These are phyloP conservation scores for Teunomyces tritomae DNA, from an alignment of 805 yeast species.

Conservation along the genomic window DNA sequence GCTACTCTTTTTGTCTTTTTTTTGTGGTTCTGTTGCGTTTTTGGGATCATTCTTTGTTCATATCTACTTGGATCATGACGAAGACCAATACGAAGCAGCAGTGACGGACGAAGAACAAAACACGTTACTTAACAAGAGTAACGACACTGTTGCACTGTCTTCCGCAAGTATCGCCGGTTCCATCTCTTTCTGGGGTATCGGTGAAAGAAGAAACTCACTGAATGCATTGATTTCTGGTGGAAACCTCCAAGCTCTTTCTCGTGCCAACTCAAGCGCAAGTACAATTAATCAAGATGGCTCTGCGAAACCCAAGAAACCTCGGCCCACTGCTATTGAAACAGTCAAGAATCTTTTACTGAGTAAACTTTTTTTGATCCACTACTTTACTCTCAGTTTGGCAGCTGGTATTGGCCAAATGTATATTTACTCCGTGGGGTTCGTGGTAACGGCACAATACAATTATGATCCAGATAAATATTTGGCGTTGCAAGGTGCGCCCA, in stretches of 20 bases:
- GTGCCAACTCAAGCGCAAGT: slow-evolving; percentile 1
- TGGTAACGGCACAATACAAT: slow-evolving; percentile 48
- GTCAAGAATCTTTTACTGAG: slow-evolving; percentile 20
- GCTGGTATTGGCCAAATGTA: slow-evolving; percentile 71
- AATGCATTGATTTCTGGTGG: slow-evolving; percentile 15
- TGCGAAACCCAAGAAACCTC: not conserved
- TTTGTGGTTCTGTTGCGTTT: slow-evolving; percentile 48
- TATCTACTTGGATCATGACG: slow-evolving; percentile 30
- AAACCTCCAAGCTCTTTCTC: slow-evolving; percentile 6
- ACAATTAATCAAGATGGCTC: not conserved
- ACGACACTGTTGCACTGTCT: not conserved
- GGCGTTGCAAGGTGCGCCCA: slow-evolving; percentile 3
- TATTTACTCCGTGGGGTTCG: slow-evolving; percentile 70
- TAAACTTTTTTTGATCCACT: slow-evolving; percentile 48
- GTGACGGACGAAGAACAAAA: slow-evolving; percentile 6
- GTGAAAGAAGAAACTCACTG: slow-evolving; percentile 22
- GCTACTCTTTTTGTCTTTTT: slow-evolving; percentile 51
- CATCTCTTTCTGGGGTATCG: slow-evolving; percentile 41
- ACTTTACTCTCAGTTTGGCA: slow-evolving; percentile 51
- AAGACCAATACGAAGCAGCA: slow-evolving; percentile 13
- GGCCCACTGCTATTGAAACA: slow-evolving; percentile 11
- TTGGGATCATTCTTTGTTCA: slow-evolving; percentile 46
- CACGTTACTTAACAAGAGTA: not conserved
- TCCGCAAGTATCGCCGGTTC: slow-evolving; percentile 18
- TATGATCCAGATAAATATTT: slow-evolving; percentile 7